Evolutionary conservation across 1,284 basidiomycete genomes (phyloP), one percentile per base, ranked within the genome.

Genomic region (Cryptococcus sp.): DNA sequence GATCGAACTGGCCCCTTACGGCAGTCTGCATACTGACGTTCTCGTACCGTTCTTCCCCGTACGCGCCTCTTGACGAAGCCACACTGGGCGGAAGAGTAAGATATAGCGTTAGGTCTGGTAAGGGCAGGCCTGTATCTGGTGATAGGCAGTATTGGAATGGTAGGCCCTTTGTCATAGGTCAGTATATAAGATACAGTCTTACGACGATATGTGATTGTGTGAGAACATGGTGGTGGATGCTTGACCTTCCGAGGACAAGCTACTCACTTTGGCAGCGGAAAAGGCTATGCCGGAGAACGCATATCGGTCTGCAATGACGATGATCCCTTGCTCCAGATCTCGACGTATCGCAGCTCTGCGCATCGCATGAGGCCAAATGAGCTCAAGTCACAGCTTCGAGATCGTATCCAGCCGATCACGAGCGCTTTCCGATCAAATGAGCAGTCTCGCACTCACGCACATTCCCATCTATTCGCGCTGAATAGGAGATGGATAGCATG

Each of bases 231-330:
- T 42, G 54, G 55, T 0, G 83, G 75, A 23, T 83, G 78, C 48
- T 8, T 45, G n/a, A 19, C 40, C 40, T 41, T n/a, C 40, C 40
- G 13, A 45, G 16, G 42, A 45, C 42, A 17, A 41, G n/a, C 22
- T 22, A 56, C 72, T 35, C 50, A 82, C 85, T 77, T 98, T 98
- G 50, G 93, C 87, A 5, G 88, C 85, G 1, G 92, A 91, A 79
- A 97, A 99, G 1, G 93, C 94, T 63, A 95, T 89, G 0, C 95
- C 96, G 1, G 93, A 97, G 78, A 97, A 99, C 0, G 93, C 91
- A 75, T 99, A 99, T 40, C 96, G 85, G 76, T 99, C 95, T 68
- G 91, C 92, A 35, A 99, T 80, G 68, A 99, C 81, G 0, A 85
- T 84, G 7, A 85, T 88, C 0, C 93, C 93, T 0, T 80, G 71